Base-by-base conservation (phyloP, 345 rosid genomes). In the Limnanthes douglasii region DNA sequence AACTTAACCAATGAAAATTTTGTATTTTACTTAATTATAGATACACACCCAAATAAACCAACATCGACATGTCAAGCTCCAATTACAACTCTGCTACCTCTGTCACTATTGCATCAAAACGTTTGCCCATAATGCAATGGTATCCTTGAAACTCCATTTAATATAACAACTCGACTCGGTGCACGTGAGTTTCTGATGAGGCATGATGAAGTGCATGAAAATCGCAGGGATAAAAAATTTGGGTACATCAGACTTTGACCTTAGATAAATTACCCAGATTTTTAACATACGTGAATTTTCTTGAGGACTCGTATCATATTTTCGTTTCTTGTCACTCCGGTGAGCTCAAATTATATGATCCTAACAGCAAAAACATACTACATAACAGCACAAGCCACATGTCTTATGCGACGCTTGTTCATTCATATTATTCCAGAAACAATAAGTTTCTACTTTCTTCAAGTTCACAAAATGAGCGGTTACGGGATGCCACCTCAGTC, bases 61-160 rank as follows among this genome's bases (percentile, higher is more conserved):
- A 45, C 98, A 90, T 64, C 84, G 98, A 33, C 98, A 90, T 90
- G 98, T 57, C 92, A 78, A 39, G 98, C 98, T 52, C 98, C 98
- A 27, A 74, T 90, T 50, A 84, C 98, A 4, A 90, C 98, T 49
- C 85, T 90, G 32, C 98, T 95, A 7, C 96, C 98, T 13, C 77
- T 90, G 50, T 84, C 95, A 45, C 86, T 90, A 30, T 45, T 90
- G 35, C 94, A 90, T 31, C 94, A 84, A 12, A 95, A 90, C 64
- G 70, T 80, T 49, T 90, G 98, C 59, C 96, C 98, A 20, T 94
- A 84, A 45, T 95, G 94, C 20, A 90, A 75, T 53, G 62, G 94
- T 54, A 62, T 79, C 56, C 73, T 80, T 45, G 98, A 90, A 61
- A 78, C 94, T 11, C 98, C 95, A 48, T 56, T 61, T 25, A 90